Evolutionary conservation across 345 rosid species (phyloP), one percentile per base, ranked within the genome.

Genomic region (Moricandia arvensis): DNA sequence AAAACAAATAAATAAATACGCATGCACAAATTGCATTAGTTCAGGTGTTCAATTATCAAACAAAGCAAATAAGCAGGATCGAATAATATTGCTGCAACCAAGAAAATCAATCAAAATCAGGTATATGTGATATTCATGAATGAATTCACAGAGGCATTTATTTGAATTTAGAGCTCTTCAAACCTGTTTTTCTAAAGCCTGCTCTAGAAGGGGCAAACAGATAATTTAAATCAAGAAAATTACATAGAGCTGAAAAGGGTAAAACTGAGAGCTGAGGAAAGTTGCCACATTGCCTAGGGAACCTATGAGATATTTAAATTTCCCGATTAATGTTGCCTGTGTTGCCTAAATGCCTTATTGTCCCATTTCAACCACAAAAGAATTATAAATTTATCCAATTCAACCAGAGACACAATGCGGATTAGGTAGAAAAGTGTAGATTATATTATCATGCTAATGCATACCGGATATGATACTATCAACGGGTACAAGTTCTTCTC

Each of bases 391-490:
- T 43, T 13, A 49, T 58, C 66, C 61, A 45, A 71, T 16, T 58
- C 26, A 70, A 43, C 67, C 61, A 72, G n/a, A n/a, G 58, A 78
- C 45, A 17, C 54, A 72, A 37, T 47, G 43, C 17, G 35, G 67
- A 27, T 24, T n/a, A 72, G 26, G 45, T 27, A 34, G 26, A 59
- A n/a, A 21, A 58, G 15, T 30, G 49, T 12, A 72, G 24, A 78
- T 29, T 13, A 59, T 27, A 35, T 62, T 55, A 63, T 74, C 75
- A 69, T n/a, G n/a, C 34, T 31, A 64, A 70, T 29, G 84, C 97
- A 89, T 81, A 95, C 98, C 51, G 89, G 98, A 82, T 86, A 83
- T 51, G 97, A 92, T 81, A 95, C 96, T 74, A 95, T 90, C 74
- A 95, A 80, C 0, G 94, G 88, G 73, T 95, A 95, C 68, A 95